Percentiles rank a stretch among this genome's conserved stretches.
Conservation (phyloP, 2,329 filamentous ascomycete species). For the Fusarium redolens region DNA sequence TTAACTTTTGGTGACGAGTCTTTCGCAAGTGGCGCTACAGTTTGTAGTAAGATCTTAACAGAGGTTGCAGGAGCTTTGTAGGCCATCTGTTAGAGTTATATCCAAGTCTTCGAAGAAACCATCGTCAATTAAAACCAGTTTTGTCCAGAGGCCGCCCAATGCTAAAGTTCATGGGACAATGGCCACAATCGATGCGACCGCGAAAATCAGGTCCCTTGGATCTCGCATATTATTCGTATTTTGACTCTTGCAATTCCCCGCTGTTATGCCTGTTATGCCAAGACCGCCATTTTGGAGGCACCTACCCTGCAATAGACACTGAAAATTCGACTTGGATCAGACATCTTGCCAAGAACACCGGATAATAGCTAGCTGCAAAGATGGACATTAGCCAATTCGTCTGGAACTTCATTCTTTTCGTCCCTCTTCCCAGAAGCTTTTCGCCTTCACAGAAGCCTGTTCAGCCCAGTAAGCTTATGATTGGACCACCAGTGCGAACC, state of each 20-base stretch:
- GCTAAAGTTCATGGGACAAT: background rate
- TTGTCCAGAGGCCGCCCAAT: background rate
- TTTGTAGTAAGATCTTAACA: background rate
- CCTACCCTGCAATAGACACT: background rate
- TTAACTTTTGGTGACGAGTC: background rate
- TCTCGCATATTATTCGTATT: background rate
- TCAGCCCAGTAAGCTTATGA: background rate
- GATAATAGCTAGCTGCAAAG: background rate
- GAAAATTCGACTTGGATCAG: accelerated
- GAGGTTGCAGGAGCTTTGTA: too few species aligned
- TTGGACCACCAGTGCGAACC: accelerated
- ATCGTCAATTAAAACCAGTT: background rate
- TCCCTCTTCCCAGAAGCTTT: background rate
- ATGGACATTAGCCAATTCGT: accelerated
- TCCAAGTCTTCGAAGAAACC: background rate
- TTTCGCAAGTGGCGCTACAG: background rate
- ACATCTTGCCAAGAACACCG: background rate
- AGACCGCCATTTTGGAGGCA: background rate
- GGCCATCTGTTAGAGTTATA: background rate
- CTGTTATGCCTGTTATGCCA: background rate
- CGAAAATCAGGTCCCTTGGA: background rate
- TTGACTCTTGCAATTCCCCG: too few species aligned
- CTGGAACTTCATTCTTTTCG: too few species aligned
- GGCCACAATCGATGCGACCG: background rate
- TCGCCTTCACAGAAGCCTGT: too few species aligned